Base-by-base conservation (phyloP, 768 basidiomycete species). In the Omphalotus guepiniiformis region DNA sequence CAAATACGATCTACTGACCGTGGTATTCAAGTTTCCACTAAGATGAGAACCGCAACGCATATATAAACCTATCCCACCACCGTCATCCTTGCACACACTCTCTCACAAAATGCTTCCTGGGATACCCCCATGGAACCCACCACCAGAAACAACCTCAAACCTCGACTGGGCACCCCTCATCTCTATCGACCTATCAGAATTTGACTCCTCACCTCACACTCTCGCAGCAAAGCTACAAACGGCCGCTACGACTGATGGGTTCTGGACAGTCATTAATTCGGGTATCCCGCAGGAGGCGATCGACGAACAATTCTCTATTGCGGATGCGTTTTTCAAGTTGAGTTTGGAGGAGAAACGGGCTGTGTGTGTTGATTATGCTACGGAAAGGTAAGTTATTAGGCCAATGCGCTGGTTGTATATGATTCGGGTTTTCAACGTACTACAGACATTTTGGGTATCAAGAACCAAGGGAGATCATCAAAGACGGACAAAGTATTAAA, bases 251-350 rank as follows among this genome's bases (percentile, higher is more conserved):
- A 66, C 59, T 6, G 61, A 64, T 38, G 70, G 74, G 4, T 75
- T 75, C 54, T 67, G 73, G 56, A 68, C 68, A 18, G 65, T 73
- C 25, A 58, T 66, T 44, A 64, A 64, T 39, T 61, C 63, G 36
- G 71, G 71, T 15, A 66, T 75, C 47, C 42, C 55, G 18, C 66
- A 72, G 44, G 67, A 69, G 4, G 61, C 72, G 55, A 62, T 62
- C 1, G 50, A 59, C 30, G 57, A 62, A 16, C 68, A 70, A 52
- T 56, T 67, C 25, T 59, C 64, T 6, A 63, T 71, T 21, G 69
- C 63, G 21, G 59, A 69, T 36, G 61, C 65, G 4, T 70, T 69
- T 53, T 69, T 63, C 53, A 55, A 65, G 15, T 52, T 57, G 9
- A 58, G 66, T n/a, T 41, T 70, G 6, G 68, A 63, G 39, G 67